phyloP scores from a whole-genome alignment of 2,329 filamentous ascomycete species.

The Aspergillus aculeatinus region DNA sequence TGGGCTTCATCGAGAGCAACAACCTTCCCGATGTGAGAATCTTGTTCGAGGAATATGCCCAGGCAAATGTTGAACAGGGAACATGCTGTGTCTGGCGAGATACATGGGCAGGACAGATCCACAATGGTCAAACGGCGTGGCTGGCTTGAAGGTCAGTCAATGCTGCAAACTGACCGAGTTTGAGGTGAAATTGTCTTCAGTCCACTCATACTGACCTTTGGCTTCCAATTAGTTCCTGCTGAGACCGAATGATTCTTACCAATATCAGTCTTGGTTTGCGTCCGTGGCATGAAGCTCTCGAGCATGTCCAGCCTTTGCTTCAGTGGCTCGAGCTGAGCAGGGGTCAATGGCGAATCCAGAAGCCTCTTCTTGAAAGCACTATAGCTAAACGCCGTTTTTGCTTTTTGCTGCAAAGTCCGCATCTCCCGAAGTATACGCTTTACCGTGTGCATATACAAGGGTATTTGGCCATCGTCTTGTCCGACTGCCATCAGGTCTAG shows the following conservation, averaged over 20 bases:
- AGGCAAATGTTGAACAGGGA: conserved; percentile 23
- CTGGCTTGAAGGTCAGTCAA: conserved; percentile 1
- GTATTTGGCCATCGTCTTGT: conserved; percentile 39
- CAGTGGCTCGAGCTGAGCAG: conserved; percentile 16
- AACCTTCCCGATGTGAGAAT: conserved; percentile 14
- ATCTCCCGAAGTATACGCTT: conserved; percentile 58
- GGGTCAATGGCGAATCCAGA: conserved; percentile 4
- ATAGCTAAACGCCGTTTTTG: conserved; percentile 51
- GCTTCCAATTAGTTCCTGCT: conserved; percentile 10
- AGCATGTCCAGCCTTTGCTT: conserved; percentile 22
- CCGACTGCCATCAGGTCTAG: conserved; percentile 60
- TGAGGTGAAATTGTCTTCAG: too few species aligned
- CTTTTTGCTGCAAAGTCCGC: conserved; percentile 40
- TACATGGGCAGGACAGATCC: conserved; percentile 24
- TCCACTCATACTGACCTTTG: conserved; percentile 10
- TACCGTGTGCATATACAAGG: conserved; percentile 60
- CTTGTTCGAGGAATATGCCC: conserved; percentile 21
- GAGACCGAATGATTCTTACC: neutral
- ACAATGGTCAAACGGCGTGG: conserved; percentile 18
- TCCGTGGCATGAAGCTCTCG: conserved; percentile 23
- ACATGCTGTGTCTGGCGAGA: conserved; percentile 22
- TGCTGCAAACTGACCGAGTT: too few species aligned
- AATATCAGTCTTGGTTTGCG: neutral
- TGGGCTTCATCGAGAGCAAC: conserved; percentile 25
- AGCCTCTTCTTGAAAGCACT: conserved; percentile 42